These are phyloP conservation scores for Mycena albidolilacea DNA, from an alignment of 768 basidiomycete species.

Conservation along the genomic window DNA sequence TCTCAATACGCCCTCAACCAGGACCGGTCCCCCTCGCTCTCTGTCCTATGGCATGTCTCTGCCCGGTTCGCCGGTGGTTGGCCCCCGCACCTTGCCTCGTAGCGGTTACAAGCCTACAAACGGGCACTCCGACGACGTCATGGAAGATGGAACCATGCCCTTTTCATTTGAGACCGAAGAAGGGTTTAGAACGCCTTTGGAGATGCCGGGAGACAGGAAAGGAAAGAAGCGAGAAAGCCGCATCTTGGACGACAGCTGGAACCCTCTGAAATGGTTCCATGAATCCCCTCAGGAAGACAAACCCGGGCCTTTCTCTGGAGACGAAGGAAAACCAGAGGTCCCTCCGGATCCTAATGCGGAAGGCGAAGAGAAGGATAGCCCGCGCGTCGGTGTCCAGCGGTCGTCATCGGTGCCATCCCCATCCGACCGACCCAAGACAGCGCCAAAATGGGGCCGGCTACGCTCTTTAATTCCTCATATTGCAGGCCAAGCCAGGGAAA, in stretches of 20 bases:
- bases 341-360: slow-evolving; percentile 24
- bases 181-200: slow-evolving; percentile 42
- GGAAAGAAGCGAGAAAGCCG: slow-evolving; percentile 68
- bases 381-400: slow-evolving; percentile 31
- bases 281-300: slow-evolving; percentile 67
- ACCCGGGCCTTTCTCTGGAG: slow-evolving; percentile 42
- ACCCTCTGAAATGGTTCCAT: slow-evolving; percentile 67
- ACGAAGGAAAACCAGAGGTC: slow-evolving; percentile 15
- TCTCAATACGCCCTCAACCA: slow-evolving; percentile 67
- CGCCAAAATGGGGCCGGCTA: slow-evolving; percentile 73
- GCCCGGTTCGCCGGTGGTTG: slow-evolving; percentile 56
- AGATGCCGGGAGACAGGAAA: slow-evolving; percentile 61
- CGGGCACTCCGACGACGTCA: slow-evolving; percentile 33
- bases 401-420: slow-evolving; percentile 47
- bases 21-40: slow-evolving; percentile 84
- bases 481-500: slow-evolving; percentile 49
- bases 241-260: slow-evolving; percentile 66
- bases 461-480: slow-evolving; percentile 77
- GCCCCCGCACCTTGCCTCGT: slow-evolving; percentile 31
- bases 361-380: slow-evolving; percentile 27
- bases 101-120: slow-evolving; percentile 47
- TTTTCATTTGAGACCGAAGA: slow-evolving; percentile 42
- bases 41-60: slow-evolving; percentile 76
- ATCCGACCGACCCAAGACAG: slow-evolving; percentile 39
- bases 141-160: slow-evolving; percentile 28